phyloP scores from a whole-genome alignment of 2,329 filamentous ascomycete genomes.

The Fusarium buxicola region DNA sequence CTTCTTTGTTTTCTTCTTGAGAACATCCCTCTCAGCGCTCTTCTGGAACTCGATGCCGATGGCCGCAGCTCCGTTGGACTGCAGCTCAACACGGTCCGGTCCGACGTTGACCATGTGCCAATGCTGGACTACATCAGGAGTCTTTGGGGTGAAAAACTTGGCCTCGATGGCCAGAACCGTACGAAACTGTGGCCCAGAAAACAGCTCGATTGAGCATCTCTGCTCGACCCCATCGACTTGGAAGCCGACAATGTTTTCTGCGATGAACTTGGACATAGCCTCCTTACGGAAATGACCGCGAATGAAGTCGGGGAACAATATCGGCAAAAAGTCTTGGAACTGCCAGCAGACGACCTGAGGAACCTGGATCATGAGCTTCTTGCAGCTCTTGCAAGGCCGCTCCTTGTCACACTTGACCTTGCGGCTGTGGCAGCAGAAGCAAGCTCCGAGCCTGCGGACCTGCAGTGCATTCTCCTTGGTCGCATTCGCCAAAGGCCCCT shows the following conservation, averaged over 20 bases:
- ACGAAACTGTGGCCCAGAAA: conserved; percentile 59
- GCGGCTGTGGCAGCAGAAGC: conserved; percentile 69
- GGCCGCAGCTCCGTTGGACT: conserved; percentile 58
- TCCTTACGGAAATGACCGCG: conserved; percentile 63
- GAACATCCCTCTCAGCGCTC: conserved; percentile 56
- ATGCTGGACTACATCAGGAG: conserved; percentile 61
- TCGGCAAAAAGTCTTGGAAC: conserved; percentile 65
- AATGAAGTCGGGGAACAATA: conserved; percentile 65
- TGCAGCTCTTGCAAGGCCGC: conserved; percentile 68
- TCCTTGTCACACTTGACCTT: conserved; percentile 69
- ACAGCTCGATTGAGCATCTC: conserved; percentile 60
- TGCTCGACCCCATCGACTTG: conserved; percentile 55
- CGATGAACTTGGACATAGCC: conserved; percentile 60
- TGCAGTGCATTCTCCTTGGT: conserved; percentile 66
- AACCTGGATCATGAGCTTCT: conserved; percentile 61
- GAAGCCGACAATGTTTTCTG: conserved; percentile 62
- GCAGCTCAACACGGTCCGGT: conserved; percentile 54
- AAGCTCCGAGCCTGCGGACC: conserved; percentile 66
- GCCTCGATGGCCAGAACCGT: conserved; percentile 61
- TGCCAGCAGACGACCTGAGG: conserved; percentile 70
- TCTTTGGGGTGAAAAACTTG: conserved; percentile 64
- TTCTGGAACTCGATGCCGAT: conserved; percentile 62
- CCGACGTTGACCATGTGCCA: conserved; percentile 58
- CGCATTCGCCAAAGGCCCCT: conserved; percentile 66
- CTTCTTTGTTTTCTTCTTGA: conserved; percentile 59